Evolutionary conservation across 331 rosid genomes (phyloP).

Genomic region (Malus hybrid): DNA sequence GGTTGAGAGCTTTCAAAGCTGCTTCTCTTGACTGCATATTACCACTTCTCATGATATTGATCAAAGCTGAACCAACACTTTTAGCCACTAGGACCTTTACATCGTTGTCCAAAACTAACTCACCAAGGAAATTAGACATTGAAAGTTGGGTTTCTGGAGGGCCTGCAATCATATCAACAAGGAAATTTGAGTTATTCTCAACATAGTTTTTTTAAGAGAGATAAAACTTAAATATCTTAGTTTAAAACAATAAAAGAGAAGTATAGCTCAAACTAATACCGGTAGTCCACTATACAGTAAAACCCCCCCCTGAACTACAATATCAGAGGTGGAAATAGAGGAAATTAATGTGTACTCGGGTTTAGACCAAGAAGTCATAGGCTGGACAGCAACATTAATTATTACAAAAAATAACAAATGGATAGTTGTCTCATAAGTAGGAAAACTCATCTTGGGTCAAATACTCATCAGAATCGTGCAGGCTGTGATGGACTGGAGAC

Average conservation of each 20-base stretch:
- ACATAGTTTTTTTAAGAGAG: not conserved
- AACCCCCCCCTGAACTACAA: not conserved
- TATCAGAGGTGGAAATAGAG: not conserved
- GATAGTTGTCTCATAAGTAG: not conserved
- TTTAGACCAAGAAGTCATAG: not conserved
- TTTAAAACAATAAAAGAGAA: not conserved
- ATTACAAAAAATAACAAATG: not conserved
- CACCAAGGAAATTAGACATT: constrained; percentile 87
- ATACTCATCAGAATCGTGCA: not conserved
- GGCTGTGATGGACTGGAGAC: no score
- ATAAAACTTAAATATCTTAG: not conserved
- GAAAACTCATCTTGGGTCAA: not conserved
- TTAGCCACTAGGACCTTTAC: constrained; percentile 72
- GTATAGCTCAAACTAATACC: not conserved
- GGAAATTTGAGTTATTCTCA: constrained; percentile 21
- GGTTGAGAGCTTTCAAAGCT: constrained; percentile 88
- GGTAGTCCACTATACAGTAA: not conserved
- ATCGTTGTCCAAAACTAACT: constrained; percentile 80
- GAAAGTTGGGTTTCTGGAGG: constrained; percentile 77
- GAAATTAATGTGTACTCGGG: not conserved
- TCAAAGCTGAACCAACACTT: constrained; percentile 80
- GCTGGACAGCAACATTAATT: not conserved
- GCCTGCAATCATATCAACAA: constrained; percentile 50
- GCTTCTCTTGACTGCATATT: constrained; percentile 82
- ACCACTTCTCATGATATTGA: constrained; percentile 70